Conservation (phyloP, 768 basidiomycete species). For the Mycena kentingensis region DNA sequence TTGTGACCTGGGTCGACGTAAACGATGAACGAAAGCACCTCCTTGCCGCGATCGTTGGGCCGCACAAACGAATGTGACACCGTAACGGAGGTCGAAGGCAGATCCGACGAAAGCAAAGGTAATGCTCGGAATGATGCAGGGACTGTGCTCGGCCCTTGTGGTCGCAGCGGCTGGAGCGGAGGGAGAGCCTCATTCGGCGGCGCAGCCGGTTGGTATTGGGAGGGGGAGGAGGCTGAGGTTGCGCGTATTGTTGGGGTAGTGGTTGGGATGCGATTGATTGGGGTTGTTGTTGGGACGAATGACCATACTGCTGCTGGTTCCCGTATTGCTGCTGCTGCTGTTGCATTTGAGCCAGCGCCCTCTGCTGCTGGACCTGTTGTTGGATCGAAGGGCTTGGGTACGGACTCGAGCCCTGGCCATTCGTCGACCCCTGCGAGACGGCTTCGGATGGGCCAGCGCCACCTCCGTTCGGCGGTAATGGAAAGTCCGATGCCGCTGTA, state of each 20-base stretch:
- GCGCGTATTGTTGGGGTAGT: not conserved
- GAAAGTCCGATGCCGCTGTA: conserved; percentile 16
- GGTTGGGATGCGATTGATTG: not conserved
- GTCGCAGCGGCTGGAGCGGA: conserved; percentile 28
- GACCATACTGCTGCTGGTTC: conserved; percentile 20
- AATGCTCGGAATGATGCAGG: conserved; percentile 68
- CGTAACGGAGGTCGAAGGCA: conserved; percentile 66
- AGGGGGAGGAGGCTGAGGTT: too few relatives aligned
- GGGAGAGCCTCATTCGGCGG: conserved; percentile 22
- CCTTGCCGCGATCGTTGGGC: conserved; percentile 88
- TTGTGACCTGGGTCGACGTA: conserved; percentile 68
- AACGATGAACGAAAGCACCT: conserved; percentile 88
- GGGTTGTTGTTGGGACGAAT: conserved; percentile 7
- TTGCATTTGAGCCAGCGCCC: conserved; percentile 21
- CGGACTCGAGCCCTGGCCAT: conserved; percentile 11
- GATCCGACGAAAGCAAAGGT: conserved; percentile 68
- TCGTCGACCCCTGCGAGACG: not conserved
- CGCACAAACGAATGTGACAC: conserved; percentile 85
- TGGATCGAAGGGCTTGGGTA: conserved; percentile 13
- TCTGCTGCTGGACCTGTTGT: conserved; percentile 27
- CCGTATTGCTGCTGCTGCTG: conserved; percentile 14
- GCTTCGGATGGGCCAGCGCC: too few relatives aligned
- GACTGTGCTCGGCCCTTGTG: conserved; percentile 28
- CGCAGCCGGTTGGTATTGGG: conserved; percentile 1
- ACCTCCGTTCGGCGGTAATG: conserved; percentile 13